phyloP scores from a whole-genome alignment of 768 basidiomycete species.

The Pilatotrama ljubarskyi region DNA sequence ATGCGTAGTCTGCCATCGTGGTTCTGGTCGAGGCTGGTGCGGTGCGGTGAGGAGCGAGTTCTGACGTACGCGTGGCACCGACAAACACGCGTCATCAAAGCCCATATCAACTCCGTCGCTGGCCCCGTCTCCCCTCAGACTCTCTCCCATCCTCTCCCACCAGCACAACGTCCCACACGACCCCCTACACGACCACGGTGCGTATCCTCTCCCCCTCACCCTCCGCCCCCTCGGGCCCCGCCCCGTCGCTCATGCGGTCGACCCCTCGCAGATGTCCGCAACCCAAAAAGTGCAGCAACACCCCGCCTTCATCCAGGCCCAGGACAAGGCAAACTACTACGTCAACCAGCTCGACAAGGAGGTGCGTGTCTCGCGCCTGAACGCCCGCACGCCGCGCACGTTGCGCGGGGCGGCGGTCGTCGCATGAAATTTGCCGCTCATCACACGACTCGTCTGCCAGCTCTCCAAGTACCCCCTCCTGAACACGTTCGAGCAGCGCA shows the following conservation, averaged over 20 bases:
- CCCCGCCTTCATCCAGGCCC: constrained; percentile 81
- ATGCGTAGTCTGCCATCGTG: constrained; percentile 56
- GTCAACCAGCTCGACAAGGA: constrained; percentile 94
- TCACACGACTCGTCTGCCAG: constrained; percentile 39
- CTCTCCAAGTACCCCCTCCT: constrained; percentile 86
- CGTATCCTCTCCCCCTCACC: background rate
- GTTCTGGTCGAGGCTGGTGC: background rate
- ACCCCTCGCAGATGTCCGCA: constrained; percentile 59
- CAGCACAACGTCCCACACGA: constrained; percentile 9
- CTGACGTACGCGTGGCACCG: constrained; percentile 45
- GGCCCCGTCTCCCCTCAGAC: constrained; percentile 15
- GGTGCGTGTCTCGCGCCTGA: constrained; percentile 48
- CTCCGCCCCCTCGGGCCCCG: background rate
- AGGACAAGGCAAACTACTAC: constrained; percentile 81
- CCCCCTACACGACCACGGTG: constrained; percentile 16
- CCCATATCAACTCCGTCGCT: constrained; percentile 36
- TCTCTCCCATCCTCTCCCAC: constrained; percentile 20
- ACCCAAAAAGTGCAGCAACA: constrained; percentile 85
- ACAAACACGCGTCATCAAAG: constrained; percentile 69
- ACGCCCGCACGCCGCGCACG: background rate
- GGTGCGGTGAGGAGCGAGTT: constrained; percentile 6
- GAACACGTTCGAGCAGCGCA: constrained; percentile 82
- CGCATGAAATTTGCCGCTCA: constrained; percentile 3
- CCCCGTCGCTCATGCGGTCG: background rate
- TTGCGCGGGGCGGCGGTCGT: background rate